A percentile compares a stretch with the other conserved stretches of the same genome.
phyloP scores from a whole-genome alignment of 805 yeast species.

The Candida morakotiae region DNA sequence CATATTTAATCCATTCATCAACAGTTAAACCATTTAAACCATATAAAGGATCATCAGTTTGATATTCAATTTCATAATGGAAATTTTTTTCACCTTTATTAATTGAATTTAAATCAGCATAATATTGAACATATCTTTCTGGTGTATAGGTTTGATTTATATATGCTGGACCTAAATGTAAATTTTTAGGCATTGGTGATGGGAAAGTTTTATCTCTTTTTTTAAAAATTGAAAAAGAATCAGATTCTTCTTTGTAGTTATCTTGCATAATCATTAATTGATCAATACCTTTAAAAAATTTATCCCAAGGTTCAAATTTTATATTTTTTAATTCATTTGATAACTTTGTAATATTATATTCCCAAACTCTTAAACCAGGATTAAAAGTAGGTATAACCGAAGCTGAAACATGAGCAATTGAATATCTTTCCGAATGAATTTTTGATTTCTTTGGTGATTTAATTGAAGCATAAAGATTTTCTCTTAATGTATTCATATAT shows the following conservation, averaged over 20 bases:
- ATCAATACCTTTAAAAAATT: slow-evolving; percentile 50
- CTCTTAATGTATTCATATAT: slow-evolving; percentile 58
- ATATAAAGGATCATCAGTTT: slow-evolving; percentile 60
- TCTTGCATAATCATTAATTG: slow-evolving; percentile 22
- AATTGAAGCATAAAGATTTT: slow-evolving; percentile 46
- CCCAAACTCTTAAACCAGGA: slow-evolving; percentile 83
- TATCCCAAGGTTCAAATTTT: slow-evolving; percentile 51
- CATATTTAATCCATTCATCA: slow-evolving; percentile 57
- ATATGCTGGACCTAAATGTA: slow-evolving; percentile 73
- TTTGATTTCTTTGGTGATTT: slow-evolving; percentile 45
- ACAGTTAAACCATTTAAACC: slow-evolving; percentile 54
- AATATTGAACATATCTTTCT: slow-evolving; percentile 67
- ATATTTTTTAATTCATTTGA: slow-evolving; percentile 14
- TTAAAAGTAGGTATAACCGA: slow-evolving; percentile 83
- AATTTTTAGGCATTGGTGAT: slow-evolving; percentile 48
- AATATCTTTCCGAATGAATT: slow-evolving; percentile 50
- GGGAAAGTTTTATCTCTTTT: slow-evolving; percentile 59
- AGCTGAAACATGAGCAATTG: slow-evolving; percentile 65
- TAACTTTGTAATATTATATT: slow-evolving; percentile 66
- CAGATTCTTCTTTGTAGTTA: slow-evolving; percentile 14
- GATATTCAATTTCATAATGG: slow-evolving; percentile 60
- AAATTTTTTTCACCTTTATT: slow-evolving; percentile 46
- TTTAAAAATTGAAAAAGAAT: slow-evolving; percentile 1
- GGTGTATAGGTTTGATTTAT: slow-evolving; percentile 71
- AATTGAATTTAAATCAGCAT: slow-evolving; percentile 53